Evolutionary conservation across 2,329 filamentous ascomycete genomes (phyloP).

Genomic region (Penicillium sp.): DNA sequence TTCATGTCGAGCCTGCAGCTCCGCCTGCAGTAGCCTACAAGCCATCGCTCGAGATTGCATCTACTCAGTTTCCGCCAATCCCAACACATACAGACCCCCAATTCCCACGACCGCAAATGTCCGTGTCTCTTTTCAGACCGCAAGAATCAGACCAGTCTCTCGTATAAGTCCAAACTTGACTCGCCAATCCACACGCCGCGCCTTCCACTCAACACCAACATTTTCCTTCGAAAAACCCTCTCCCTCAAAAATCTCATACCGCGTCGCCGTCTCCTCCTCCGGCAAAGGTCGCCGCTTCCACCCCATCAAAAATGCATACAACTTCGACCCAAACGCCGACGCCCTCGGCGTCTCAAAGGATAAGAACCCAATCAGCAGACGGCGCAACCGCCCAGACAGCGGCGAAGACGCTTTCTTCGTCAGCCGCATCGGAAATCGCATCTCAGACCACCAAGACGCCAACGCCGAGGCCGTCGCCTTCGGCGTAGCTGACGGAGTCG

Average conservation of each 20-base stretch:
- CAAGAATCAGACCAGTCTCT: not conserved
- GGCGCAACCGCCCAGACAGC: conserved; percentile 65
- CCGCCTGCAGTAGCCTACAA: conserved; percentile 34
- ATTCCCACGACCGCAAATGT: not conserved
- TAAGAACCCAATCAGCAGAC: conserved; percentile 52
- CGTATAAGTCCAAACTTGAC: not conserved
- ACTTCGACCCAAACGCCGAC: conserved; percentile 58
- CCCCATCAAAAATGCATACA: conserved; percentile 65
- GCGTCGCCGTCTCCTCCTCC: conserved; percentile 70
- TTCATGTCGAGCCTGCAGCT: conserved; percentile 33
- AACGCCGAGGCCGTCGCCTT: conserved; percentile 65
- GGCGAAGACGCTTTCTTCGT: conserved; percentile 98
- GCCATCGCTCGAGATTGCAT: conserved; percentile 23
- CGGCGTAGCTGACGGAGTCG: conserved; percentile 89
- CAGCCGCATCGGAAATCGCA: conserved; percentile 60
- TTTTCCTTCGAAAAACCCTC: conserved; percentile 8
- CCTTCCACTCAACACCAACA: conserved; percentile 2
- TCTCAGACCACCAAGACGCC: conserved; percentile 28
- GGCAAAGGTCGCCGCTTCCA: conserved; percentile 68
- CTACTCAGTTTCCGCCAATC: conserved; percentile 18
- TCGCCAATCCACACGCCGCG: not conserved
- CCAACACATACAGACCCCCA: not conserved
- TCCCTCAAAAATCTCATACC: conserved; percentile 55
- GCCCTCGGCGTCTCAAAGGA: conserved; percentile 38
- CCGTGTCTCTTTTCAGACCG: not conserved